These are phyloP conservation scores for Penicillium nucicola DNA, from an alignment of 495 filamentous ascomycete genomes.

Conservation along the genomic window DNA sequence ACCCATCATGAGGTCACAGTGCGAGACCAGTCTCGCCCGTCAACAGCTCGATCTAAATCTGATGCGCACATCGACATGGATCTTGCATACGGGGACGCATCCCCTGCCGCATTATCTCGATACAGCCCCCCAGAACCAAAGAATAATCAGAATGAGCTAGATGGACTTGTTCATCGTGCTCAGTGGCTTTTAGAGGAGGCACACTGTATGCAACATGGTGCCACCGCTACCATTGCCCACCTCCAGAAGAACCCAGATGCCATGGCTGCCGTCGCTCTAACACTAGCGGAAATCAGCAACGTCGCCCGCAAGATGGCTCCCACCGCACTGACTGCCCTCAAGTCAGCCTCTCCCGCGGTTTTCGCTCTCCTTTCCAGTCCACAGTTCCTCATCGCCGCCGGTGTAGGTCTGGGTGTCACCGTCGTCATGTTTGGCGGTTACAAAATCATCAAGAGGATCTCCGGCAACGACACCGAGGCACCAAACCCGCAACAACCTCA, in stretches of 20 bases:
- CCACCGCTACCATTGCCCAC: slow-evolving; percentile 75
- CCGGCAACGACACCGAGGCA: slow-evolving; percentile 20
- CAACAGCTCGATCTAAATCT: slow-evolving; percentile 37
- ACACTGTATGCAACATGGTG: slow-evolving; percentile 83
- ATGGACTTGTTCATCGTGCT: slow-evolving; percentile 62
- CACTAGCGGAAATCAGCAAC: slow-evolving; percentile 85
- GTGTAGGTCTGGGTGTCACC: slow-evolving; percentile 83
- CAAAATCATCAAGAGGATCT: slow-evolving; percentile 91
- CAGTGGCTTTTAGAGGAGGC: slow-evolving; percentile 76
- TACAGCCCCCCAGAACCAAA: slow-evolving; percentile 25
- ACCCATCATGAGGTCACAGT: slow-evolving; percentile 39
- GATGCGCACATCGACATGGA: slow-evolving; percentile 76
- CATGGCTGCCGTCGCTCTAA: slow-evolving; percentile 89
- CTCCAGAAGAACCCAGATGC: slow-evolving; percentile 90
- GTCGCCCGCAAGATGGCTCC: slow-evolving; percentile 83
- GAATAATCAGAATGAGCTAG: slow-evolving; percentile 56
- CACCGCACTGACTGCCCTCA: slow-evolving; percentile 67
- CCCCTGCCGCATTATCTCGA: slow-evolving; percentile 39
- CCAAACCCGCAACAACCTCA: background rate
- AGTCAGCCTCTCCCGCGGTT: slow-evolving; percentile 74
- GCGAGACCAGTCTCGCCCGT: slow-evolving; percentile 24
- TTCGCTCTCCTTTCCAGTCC: slow-evolving; percentile 85
- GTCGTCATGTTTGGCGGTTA: slow-evolving; percentile 93
- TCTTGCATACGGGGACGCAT: slow-evolving; percentile 71
- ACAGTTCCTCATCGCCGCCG: slow-evolving; percentile 89